Base-by-base conservation (phyloP, 495 filamentous ascomycete genomes). In the Lasiosphaeria miniovina region DNA sequence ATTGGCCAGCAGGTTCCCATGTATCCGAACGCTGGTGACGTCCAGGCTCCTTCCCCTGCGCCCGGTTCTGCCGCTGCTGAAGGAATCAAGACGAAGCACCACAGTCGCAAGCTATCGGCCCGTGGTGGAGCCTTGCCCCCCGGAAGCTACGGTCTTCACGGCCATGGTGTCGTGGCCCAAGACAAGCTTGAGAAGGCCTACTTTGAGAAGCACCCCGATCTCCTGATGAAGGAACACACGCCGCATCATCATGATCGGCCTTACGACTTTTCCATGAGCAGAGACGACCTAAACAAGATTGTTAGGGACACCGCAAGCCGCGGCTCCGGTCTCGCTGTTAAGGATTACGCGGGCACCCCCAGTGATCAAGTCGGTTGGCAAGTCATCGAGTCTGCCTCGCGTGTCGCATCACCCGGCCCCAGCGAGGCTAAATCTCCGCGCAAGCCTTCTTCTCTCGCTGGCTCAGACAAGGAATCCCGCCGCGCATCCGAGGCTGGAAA, bases 1-100 rank as follows among this genome's bases (percentile, higher is more conserved):
- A 94, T 96, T 61, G 92, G 92, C 41, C 81, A 86, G 67, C 83
- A 91, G 65, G 93, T 98, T 24, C 95, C 94, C 38, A 96, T 99
- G 91, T 88, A 93, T 67, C 87, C 87, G 40, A 86, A 95, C 75
- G 93, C 92, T 43, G 94, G 94, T 48, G 94, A 98, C 73, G 95
- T 99, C 9, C 94, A 99, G 75, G 94, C 94, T 11, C 94, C 94
- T 0, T 93, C 95, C 0, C 91, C 93, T 4, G 84, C 88, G 14
- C 90, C 81, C 4, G 54, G 52, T 17, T 73, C 82, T 41, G 73
- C 74, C 15, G 78, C 77, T 38, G 71, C 81, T 17, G 74, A 80
- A 35, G 86, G 85, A 24, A 73, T 77, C 60, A 87, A 83, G 65
- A 32, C 17, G 32, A 80, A 84, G 61, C 82, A 89, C 62, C 91